Evolutionary conservation across 345 rosid genomes (phyloP).

Genomic region (Cardamine chenopodiifolia): DNA sequence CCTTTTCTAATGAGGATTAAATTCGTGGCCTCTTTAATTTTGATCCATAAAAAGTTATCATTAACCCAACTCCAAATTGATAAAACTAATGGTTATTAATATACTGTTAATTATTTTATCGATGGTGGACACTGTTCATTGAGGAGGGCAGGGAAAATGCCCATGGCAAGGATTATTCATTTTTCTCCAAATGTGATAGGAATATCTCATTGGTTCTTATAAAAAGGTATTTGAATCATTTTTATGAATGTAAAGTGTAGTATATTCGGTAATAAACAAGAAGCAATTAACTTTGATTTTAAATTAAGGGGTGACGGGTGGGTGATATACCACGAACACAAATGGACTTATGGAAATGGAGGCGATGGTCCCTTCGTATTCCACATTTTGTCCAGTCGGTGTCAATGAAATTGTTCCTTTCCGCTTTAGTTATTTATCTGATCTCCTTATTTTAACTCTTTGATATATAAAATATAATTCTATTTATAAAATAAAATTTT

Average conservation of each 20-base stretch:
- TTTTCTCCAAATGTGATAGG: neutral
- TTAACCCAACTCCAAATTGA: no score
- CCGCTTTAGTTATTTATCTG: conserved; percentile 14
- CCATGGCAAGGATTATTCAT: neutral
- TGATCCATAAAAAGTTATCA: no score
- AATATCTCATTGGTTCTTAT: neutral
- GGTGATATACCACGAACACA: conserved; percentile 28
- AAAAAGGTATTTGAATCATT: neutral
- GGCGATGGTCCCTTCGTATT: conserved; percentile 37
- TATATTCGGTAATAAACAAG: no score
- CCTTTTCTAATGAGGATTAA: no score
- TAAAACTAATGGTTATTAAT: neutral
- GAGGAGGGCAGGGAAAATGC: neutral
- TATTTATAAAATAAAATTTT: neutral
- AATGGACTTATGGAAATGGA: conserved; percentile 26
- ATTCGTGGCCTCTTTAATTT: no score
- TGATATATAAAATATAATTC: neutral
- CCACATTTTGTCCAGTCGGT: conserved; percentile 31
- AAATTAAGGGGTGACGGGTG: neutral
- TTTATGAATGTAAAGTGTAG: neutral
- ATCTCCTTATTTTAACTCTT: conserved; percentile 16
- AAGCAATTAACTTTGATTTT: neutral
- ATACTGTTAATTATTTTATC: no score
- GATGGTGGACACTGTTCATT: neutral
- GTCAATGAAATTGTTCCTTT: conserved; percentile 37